A percentile compares a stretch with the other conserved stretches of the same genome.
These are phyloP conservation scores for Vitis hybrid DNA, from an alignment of 177 flowering plant species.

Conservation along the genomic window DNA sequence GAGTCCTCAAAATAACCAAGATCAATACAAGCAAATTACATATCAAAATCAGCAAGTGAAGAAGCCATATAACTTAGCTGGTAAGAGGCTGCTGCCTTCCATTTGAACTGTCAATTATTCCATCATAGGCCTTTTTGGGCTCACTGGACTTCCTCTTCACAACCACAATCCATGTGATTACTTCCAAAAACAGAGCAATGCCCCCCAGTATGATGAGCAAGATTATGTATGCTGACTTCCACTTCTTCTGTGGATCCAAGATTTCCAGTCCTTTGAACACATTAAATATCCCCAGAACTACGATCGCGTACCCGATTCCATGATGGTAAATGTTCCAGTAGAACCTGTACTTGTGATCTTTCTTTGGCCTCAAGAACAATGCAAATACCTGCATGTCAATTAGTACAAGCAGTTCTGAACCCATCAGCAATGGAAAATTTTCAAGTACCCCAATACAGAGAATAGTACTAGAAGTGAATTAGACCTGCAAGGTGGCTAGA, in stretches of 20 bases:
- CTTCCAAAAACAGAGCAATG: constrained; percentile 2
- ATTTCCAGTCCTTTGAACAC: constrained; percentile 12
- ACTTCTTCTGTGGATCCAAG: constrained; percentile 8
- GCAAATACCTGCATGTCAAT: constrained; percentile 5
- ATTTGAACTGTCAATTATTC: too few species aligned
- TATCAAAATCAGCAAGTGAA: too few species aligned
- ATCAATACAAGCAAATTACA: too few species aligned
- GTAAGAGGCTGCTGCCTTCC: too few species aligned
- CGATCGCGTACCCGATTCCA: constrained; percentile 9
- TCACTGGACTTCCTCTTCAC: not conserved
- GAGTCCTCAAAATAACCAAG: too few species aligned
- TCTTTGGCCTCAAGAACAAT: constrained; percentile 13
- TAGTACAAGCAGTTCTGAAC: too few species aligned
- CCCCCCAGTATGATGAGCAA: constrained; percentile 1
- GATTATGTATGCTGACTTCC: constrained; percentile 9
- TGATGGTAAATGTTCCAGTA: constrained; percentile 20
- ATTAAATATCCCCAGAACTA: constrained; percentile 10
- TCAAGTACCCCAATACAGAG: too few species aligned
- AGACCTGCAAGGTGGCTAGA: constrained; percentile 22
- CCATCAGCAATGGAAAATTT: too few species aligned
- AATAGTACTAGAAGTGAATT: too few species aligned
- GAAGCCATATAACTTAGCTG: too few species aligned
- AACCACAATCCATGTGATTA: not conserved
- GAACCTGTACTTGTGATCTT: constrained; percentile 15
- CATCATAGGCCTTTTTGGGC: too few species aligned